Conservation (phyloP, 257 asterid genomes). For the Lavandula angustifolia region DNA sequence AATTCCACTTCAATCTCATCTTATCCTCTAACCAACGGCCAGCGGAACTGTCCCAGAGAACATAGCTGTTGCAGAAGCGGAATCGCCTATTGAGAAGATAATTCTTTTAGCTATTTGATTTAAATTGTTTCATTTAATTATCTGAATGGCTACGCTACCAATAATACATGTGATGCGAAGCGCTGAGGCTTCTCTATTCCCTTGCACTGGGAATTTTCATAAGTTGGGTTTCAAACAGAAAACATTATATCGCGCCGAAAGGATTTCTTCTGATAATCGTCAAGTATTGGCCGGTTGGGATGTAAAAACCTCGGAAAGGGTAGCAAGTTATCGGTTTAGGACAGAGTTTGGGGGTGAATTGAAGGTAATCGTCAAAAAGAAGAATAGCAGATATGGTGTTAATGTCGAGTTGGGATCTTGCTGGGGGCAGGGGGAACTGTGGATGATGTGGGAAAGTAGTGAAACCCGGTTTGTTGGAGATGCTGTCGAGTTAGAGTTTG, state of each 20-base stretch:
- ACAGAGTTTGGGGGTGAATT: slow-evolving; percentile 67
- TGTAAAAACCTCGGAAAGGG: slow-evolving; percentile 42
- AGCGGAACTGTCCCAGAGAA: background rate
- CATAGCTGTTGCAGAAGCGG: background rate
- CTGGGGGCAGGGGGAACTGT: slow-evolving; percentile 39
- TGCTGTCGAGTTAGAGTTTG: slow-evolving; percentile 65
- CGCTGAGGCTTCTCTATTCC: slow-evolving; percentile 36
- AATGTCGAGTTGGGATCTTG: slow-evolving; percentile 51
- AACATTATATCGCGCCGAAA: slow-evolving; percentile 23
- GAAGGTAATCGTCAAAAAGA: slow-evolving; percentile 58
- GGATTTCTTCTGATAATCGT: slow-evolving; percentile 34
- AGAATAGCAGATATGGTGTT: slow-evolving; percentile 45
- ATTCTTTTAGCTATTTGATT: background rate
- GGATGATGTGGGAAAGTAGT: slow-evolving; percentile 61
- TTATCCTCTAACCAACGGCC: background rate
- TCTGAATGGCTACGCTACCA: slow-evolving; percentile 49
- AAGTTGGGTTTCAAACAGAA: slow-evolving; percentile 34
- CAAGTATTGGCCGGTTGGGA: slow-evolving; percentile 42
- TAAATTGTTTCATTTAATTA: background rate
- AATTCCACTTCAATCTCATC: slow-evolving; percentile 2
- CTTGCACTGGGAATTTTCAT: slow-evolving; percentile 33
- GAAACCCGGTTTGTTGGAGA: slow-evolving; percentile 60
- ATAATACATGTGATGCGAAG: slow-evolving; percentile 45
- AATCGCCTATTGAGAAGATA: background rate
- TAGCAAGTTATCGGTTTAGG: slow-evolving; percentile 60